phyloP scores from a whole-genome alignment of 2,329 filamentous ascomycete species.

The Nannizziopsis barbatae region DNA sequence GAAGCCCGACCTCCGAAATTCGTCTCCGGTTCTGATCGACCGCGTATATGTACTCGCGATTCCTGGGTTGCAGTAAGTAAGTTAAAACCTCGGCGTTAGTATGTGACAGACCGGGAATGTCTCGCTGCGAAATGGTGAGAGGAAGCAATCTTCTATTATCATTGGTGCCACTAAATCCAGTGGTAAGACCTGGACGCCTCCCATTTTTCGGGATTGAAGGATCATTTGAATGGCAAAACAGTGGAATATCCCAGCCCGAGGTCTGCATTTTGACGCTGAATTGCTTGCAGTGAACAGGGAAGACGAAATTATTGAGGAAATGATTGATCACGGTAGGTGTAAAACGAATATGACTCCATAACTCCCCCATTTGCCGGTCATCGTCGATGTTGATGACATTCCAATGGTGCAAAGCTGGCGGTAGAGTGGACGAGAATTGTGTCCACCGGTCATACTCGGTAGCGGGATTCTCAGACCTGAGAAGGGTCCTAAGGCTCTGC shows the following conservation, averaged over 20 bases:
- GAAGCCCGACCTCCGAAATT: conserved; percentile 38
- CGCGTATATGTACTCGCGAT: conserved; percentile 38
- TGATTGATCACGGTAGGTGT: conserved; percentile 46
- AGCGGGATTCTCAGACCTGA: conserved; percentile 47
- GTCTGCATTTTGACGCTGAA: conserved; percentile 53
- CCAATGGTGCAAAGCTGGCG: conserved; percentile 41
- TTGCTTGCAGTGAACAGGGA: conserved; percentile 53
- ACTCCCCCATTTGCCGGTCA: conserved; percentile 36
- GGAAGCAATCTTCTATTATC: conserved; percentile 52
- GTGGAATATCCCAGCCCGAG: conserved; percentile 57
- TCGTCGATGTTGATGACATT: conserved; percentile 52
- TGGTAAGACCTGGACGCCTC: conserved; percentile 36
- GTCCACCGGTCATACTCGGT: conserved; percentile 46
- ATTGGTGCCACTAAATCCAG: conserved; percentile 63
- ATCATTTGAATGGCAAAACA: conserved; percentile 25
- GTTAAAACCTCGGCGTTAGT: conserved; percentile 55
- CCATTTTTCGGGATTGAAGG: neutral
- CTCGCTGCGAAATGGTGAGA: conserved; percentile 49
- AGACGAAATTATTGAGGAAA: conserved; percentile 54
- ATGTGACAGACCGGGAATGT: conserved; percentile 45
- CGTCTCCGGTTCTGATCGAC: conserved; percentile 24
- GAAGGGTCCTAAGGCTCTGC: conserved; percentile 40
- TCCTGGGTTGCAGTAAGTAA: conserved; percentile 46
- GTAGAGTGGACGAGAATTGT: conserved; percentile 33
- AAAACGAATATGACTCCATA: conserved; percentile 44